These are phyloP conservation scores for Suillus subalutaceus DNA, from an alignment of 768 basidiomycete genomes.

Conservation along the genomic window DNA sequence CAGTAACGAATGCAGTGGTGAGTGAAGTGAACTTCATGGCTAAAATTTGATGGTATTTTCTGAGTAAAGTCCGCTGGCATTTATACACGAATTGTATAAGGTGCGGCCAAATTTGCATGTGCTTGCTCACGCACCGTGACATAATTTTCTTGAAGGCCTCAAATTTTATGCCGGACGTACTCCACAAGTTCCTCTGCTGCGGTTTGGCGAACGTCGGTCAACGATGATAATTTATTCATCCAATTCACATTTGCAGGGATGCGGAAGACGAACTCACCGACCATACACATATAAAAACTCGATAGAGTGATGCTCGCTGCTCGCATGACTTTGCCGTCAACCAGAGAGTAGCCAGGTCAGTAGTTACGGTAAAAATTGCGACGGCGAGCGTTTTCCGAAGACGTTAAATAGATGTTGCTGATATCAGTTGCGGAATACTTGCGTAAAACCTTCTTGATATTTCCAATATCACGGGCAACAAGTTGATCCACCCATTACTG, in stretches of 20 bases:
- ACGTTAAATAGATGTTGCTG: neutral
- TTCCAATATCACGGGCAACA: neutral
- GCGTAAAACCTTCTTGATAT: neutral
- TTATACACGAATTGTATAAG: neutral
- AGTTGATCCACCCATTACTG: neutral
- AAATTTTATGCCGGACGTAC: too few species aligned
- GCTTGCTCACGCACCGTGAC: too few species aligned
- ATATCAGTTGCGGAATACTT: neutral
- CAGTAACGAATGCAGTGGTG: neutral
- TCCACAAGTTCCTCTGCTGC: too few species aligned
- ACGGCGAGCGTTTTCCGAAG: neutral
- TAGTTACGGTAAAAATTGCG: neutral
- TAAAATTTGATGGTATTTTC: neutral
- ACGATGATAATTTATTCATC: too few species aligned
- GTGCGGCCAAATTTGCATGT: neutral
- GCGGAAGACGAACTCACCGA: too few species aligned
- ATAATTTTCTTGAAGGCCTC: too few species aligned
- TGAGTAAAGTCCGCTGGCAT: neutral
- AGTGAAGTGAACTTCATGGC: neutral
- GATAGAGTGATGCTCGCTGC: too few species aligned
- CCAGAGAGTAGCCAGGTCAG: too few species aligned
- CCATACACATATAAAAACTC: too few species aligned
- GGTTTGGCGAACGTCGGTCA: too few species aligned
- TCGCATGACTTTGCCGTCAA: too few species aligned
- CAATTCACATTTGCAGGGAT: too few species aligned